phyloP scores from a whole-genome alignment of 257 asterid species.

The Solanum commersonii region DNA sequence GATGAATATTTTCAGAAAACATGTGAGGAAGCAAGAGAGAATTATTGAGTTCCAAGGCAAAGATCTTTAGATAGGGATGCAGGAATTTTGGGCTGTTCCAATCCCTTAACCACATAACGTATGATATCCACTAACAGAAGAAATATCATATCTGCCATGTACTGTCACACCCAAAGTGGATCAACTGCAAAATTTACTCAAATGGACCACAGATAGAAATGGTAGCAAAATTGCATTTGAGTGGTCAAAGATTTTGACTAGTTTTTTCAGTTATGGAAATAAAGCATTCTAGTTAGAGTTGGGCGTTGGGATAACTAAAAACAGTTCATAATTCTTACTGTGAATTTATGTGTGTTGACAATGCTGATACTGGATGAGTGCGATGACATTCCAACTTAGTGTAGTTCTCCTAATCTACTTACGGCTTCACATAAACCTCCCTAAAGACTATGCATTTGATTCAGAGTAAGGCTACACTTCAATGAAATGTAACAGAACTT shows the following conservation, averaged over 20 bases:
- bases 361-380: background rate
- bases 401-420: background rate
- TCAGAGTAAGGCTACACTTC: background rate
- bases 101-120: background rate
- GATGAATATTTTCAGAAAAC: background rate
- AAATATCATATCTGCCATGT: background rate
- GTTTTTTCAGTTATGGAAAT: background rate
- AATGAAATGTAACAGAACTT: background rate
- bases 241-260: background rate
- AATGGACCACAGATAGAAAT: background rate
- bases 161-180: background rate
- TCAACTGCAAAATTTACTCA: background rate
- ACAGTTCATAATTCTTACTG: background rate
- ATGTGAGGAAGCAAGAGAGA: background rate
- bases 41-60: background rate
- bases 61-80: background rate
- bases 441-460: background rate
- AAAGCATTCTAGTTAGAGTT: background rate
- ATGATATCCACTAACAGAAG: background rate
- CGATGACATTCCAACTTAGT: background rate
- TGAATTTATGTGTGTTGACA: background rate
- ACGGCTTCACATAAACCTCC: background rate
- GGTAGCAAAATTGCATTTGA: background rate
- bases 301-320: background rate
- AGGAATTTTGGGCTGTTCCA: background rate